phyloP scores from a whole-genome alignment of 768 basidiomycete genomes.

The Kwoniella dejecticola region DNA sequence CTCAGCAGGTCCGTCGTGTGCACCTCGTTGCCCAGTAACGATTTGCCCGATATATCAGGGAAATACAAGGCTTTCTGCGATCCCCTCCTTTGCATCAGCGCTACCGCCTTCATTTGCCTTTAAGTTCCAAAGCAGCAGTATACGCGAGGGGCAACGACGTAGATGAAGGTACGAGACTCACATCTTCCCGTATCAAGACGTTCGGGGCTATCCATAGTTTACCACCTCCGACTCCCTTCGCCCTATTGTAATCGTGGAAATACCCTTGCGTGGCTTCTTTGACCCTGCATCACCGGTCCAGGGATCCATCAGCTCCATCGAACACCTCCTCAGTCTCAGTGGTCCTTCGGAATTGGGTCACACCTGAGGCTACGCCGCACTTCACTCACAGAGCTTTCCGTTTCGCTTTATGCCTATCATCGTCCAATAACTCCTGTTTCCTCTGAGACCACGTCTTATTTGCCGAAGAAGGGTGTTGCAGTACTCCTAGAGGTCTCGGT shows the following conservation, averaged over 20 bases:
- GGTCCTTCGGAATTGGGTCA: no score
- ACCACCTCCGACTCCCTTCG: slow-evolving; percentile 73
- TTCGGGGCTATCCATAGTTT: slow-evolving; percentile 93
- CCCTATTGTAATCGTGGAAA: slow-evolving; percentile 81
- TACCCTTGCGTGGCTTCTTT: slow-evolving; percentile 76
- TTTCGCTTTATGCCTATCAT: slow-evolving; percentile 70
- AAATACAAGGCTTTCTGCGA: slow-evolving; percentile 93
- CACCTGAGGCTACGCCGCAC: no score
- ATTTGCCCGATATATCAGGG: slow-evolving; percentile 77
- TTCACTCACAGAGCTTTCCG: slow-evolving; percentile 60
- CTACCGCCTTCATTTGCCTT: no score
- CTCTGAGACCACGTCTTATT: slow-evolving; percentile 65
- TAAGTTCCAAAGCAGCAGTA: no score
- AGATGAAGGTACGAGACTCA: no score
- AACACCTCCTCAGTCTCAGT: no score
- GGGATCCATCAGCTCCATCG: slow-evolving; percentile 1
- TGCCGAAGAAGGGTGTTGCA: slow-evolving; percentile 66
- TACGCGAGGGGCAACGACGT: no score
- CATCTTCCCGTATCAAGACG: slow-evolving; percentile 85
- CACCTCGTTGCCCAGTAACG: slow-evolving; percentile 63
- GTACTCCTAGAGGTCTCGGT: slow-evolving; percentile 72
- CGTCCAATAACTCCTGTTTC: slow-evolving; percentile 70
- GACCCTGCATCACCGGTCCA: slow-evolving; percentile 57
- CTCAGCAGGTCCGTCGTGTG: slow-evolving; percentile 77
- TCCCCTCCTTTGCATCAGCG: no score